Evolutionary conservation across 768 basidiomycete genomes (phyloP).

Genomic region (Termitomyces bulborhizus): DNA sequence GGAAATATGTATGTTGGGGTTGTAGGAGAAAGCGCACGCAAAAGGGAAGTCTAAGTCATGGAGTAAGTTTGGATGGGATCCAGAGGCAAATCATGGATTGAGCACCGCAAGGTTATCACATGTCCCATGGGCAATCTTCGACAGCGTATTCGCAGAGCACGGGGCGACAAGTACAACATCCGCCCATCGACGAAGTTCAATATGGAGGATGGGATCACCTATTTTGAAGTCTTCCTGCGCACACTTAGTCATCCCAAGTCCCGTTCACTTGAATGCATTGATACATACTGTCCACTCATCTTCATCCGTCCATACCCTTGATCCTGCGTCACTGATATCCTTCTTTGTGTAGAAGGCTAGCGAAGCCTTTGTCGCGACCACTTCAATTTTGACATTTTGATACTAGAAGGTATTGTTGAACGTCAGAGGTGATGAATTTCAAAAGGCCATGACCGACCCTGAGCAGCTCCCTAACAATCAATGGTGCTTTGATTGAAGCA

Average conservation of each 20-base stretch:
- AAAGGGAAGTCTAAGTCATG: constrained; percentile 58
- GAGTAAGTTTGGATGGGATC: not conserved
- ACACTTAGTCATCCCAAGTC: not conserved
- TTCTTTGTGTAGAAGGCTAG: constrained; percentile 66
- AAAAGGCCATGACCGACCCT: constrained; percentile 28
- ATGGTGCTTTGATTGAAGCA: constrained; percentile 87
- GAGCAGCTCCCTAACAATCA: constrained; percentile 77
- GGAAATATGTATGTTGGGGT: constrained; percentile 92
- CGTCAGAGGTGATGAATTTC: not conserved
- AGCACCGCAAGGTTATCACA: constrained; percentile 87
- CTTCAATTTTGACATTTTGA: constrained; percentile 67
- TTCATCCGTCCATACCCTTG: constrained; percentile 79
- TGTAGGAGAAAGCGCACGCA: constrained; percentile 76
- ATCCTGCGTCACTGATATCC: constrained; percentile 44
- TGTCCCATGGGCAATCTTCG: constrained; percentile 83
- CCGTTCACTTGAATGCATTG: not conserved
- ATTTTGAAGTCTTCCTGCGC: constrained; percentile 64
- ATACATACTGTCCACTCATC: constrained; percentile 87
- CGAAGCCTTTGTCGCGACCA: constrained; percentile 75
- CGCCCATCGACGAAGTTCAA: constrained; percentile 92
- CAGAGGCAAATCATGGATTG: not conserved
- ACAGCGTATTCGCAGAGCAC: constrained; percentile 94
- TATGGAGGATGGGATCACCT: constrained; percentile 92
- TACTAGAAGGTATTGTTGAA: constrained; percentile 41
- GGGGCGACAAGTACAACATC: constrained; percentile 94